Evolutionary conservation across 192 early-diverging fungal species (phyloP).

Genomic region (Podila epicladia): DNA sequence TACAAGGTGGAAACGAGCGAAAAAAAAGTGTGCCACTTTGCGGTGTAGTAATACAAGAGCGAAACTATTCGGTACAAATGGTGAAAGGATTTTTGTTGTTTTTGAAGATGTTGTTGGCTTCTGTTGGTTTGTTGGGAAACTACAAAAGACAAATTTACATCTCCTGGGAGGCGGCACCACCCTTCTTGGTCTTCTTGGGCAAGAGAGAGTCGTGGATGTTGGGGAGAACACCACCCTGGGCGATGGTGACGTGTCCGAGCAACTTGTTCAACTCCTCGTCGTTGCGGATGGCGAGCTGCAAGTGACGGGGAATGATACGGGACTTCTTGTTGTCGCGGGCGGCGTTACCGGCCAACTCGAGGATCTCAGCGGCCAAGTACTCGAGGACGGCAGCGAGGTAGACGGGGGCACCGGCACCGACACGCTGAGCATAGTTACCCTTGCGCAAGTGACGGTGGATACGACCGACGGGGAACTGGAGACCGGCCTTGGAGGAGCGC

Average conservation of each 20-base stretch:
- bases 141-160: constrained; percentile 55
- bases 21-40: background rate
- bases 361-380: constrained; percentile 96
- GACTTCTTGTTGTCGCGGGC: constrained; percentile 95
- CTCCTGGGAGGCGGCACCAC: constrained; percentile 69
- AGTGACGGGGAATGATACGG: constrained; percentile 96
- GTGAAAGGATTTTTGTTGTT: background rate
- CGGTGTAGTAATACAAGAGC: background rate
- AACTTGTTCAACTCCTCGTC: constrained; percentile 85
- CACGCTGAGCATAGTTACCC: constrained; percentile 95
- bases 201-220: constrained; percentile 91
- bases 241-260: constrained; percentile 77
- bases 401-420: constrained; percentile 95
- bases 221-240: constrained; percentile 94
- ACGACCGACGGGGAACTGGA: constrained; percentile 98
- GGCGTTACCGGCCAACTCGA: constrained; percentile 96
- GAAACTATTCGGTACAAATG: constrained; percentile 3
- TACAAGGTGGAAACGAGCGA: background rate
- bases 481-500: constrained; percentile 91
- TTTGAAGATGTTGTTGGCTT: constrained; percentile 1
- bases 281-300: constrained; percentile 96
- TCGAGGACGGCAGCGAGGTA: constrained; percentile 97
- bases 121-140: constrained; percentile 18
- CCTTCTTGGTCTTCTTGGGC: constrained; percentile 85
- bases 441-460: constrained; percentile 94